Evolutionary conservation across 2,329 filamentous ascomycete genomes (phyloP), one percentile per base, ranked within the genome.

Genomic region (Epichloe gansuensis): DNA sequence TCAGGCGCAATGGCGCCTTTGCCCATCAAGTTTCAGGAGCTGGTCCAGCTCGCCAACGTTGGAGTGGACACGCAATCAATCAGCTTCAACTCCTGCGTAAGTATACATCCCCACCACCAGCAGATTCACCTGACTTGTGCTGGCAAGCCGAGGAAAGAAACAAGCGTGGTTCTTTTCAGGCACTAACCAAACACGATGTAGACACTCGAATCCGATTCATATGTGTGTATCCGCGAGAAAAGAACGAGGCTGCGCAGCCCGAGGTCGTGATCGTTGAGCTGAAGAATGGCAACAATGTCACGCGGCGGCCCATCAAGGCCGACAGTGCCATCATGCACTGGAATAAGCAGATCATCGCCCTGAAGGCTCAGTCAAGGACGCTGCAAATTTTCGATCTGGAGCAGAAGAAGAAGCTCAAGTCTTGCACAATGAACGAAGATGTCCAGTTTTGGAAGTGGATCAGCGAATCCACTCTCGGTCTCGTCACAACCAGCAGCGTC

Each of bases 311-410:
- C 48, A 98, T 98, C 77, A 97, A 95, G 77, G 93, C 93, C 65
- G 93, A 98, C 75, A 97, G 91, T 81, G 93, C 94, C 63, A 95
- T 98, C 69, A 97, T 98, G 93, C 93, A 98, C 81, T 95, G 89
- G 88, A 85, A 80, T 62, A 88, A 86, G 69, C 89, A 95, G 70
- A 88, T 98, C 69, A 97, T 98, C 65, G 93, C 94, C 57, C 81
- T 98, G 61, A 95, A 95, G 74, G 91, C 93, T 48, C 89, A 96
- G 70, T 86, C 86, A 58, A 82, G 90, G 67, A 98, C 93, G 60
- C 81, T 98, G 56, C 94, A 98, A 75, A 95, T 98, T 69, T 98
- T 98, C 72, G 91, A 98, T 69, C 80, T 98, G 55, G 84, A 83
- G 62, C 81, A 85, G 63, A 98, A 97, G 77, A 82, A 86, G 71